Conservation (phyloP, 352 stramenopile species). For the Phytophthora constricta region DNA sequence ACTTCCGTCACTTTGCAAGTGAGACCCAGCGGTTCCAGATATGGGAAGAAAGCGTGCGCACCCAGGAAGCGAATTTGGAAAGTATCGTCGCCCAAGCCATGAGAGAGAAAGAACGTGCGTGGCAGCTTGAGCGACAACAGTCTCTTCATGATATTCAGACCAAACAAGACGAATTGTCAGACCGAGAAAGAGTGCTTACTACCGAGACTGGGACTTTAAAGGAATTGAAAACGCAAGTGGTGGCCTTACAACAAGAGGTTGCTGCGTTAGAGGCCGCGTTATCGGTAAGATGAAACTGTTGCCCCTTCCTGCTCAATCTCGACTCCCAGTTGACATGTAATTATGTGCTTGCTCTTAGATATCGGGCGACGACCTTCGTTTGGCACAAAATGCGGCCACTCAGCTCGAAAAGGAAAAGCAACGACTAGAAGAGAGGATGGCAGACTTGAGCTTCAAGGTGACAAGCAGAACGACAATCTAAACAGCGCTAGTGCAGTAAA, state of each 20-base stretch:
- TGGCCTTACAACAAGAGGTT: constrained; percentile 29
- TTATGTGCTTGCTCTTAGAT: constrained; percentile 17
- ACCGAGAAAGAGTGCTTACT: constrained; percentile 35
- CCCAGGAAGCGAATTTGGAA: constrained; percentile 58
- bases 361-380: constrained; percentile 26
- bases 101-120: constrained; percentile 56
- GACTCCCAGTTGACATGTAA: background rate
- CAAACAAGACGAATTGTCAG: constrained; percentile 40
- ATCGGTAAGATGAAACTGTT: constrained; percentile 20
- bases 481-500: constrained; percentile 15
- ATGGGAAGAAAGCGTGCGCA: constrained; percentile 51
- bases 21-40: constrained; percentile 58
- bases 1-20: constrained; percentile 51
- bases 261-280: constrained; percentile 27
- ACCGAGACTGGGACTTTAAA: constrained; percentile 35
- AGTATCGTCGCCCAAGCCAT: constrained; percentile 46
- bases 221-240: constrained; percentile 27
- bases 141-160: constrained; percentile 32
- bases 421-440: constrained; percentile 26
- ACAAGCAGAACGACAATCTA: constrained; percentile 25
- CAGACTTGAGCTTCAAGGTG: constrained; percentile 30
- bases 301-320: background rate
- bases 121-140: constrained; percentile 52
- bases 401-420: constrained; percentile 36
- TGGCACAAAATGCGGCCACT: constrained; percentile 13